Base-by-base conservation (phyloP, 2,329 filamentous ascomycete genomes). In the Bipolaris gigantea region DNA sequence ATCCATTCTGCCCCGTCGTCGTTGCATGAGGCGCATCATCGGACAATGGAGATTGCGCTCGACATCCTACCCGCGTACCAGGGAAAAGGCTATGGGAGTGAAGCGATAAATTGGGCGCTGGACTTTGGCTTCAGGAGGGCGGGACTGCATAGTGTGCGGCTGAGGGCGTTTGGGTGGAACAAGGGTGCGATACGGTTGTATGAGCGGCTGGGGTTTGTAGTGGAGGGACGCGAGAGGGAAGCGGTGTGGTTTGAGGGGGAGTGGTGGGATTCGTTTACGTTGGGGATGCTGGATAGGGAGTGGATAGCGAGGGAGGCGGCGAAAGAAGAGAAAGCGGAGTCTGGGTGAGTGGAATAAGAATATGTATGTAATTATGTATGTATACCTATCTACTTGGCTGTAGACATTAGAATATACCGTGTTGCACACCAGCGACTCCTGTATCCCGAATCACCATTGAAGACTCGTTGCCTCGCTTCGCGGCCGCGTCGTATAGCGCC, bases 401-500 rank as follows among this genome's bases (percentile, higher is more conserved):
- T 30, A 42, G 8, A 16, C 2, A 9, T 42, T 32, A 53, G 15
- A 33, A 36, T 18, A 53, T 53, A 7, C 18, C 32, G 11, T 53
- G 39, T 32, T 53, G 50, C 25, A 49, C n/a, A 0, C 21, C 44
- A 8, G 15, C 46, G 1, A 43, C 16, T 0, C 19, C 19, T 8
- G 10, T 25, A 27, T 49, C 25, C 33, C 46, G 33, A 3, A 50
- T 50, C 0, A 44, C 19, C 50, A 44, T 43, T 7, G 30, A 41
- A 10, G 30, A 42, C 7, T 58, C 53, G 0, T 44, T 36, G 6
- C 50, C 56, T 40, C 60, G 36, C 53, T 42, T 53, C 9, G 56
- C 62, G 2, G 65, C 65, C 2, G 86, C 82, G 39, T 82, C 77
- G 63, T 87, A 88, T 15, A 89, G 65, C 2, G 77, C 79, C 60